Evolutionary conservation across 768 basidiomycete species (phyloP).

Genomic region (Coprinopsis cinerea): DNA sequence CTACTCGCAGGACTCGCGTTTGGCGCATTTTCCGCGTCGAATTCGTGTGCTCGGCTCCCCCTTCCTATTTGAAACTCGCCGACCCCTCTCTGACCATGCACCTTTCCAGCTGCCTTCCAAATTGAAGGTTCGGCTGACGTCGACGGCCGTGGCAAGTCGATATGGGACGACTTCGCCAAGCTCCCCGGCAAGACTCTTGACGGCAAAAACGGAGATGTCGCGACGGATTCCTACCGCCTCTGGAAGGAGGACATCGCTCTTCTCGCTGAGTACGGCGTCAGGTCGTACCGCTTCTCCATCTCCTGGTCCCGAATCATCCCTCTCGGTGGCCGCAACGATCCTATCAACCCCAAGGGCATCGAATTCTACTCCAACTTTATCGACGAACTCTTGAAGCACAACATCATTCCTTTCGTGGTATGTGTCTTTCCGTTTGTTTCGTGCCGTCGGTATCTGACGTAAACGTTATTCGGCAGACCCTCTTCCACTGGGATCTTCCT

Average conservation of each 20-base stretch:
- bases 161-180: conserved; percentile 72
- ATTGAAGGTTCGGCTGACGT: conserved; percentile 61
- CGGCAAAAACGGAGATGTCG: conserved; percentile 60
- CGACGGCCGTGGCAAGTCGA: conserved; percentile 60
- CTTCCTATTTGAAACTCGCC: conserved; percentile 3
- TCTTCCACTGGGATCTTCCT: conserved; percentile 79
- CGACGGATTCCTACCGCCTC: conserved; percentile 63
- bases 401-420: conserved; percentile 65
- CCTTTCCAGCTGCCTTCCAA: conserved; percentile 54
- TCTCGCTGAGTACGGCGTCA: conserved; percentile 58
- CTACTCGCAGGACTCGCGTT: no score
- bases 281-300: conserved; percentile 71
- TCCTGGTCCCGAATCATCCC: conserved; percentile 76
- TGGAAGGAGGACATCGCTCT: conserved; percentile 66
- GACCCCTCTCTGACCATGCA: conserved; percentile 8
- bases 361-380: conserved; percentile 67
- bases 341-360: conserved; percentile 65
- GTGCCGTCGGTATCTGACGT: neutral
- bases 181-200: conserved; percentile 64
- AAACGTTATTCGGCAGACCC: conserved; percentile 36
- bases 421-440: conserved; percentile 19
- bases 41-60: neutral
- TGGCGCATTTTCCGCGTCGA: neutral
- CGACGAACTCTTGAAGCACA: conserved; percentile 55
- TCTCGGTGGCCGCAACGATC: conserved; percentile 65